A percentile compares a stretch with the other conserved stretches of the same genome.
phyloP scores from a whole-genome alignment of 139 green algal species.

The Coelastrella sp. region DNA sequence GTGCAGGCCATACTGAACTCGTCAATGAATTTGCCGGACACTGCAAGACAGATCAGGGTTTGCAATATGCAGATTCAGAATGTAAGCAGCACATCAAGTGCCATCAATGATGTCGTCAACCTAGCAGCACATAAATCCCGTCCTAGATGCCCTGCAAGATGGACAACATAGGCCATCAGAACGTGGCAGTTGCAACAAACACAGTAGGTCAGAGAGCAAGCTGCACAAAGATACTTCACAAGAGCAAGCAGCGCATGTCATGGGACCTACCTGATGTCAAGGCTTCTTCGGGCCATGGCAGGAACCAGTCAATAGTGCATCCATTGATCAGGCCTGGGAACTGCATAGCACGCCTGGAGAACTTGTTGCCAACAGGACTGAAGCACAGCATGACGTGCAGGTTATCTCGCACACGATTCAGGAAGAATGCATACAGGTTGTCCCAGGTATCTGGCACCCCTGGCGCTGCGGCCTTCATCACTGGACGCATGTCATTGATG shows the following conservation, averaged over 20 bases:
- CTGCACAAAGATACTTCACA: too few relatives aligned
- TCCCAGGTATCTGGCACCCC: slow-evolving; percentile 90
- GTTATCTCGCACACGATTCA: slow-evolving; percentile 91
- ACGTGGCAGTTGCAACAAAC: too few relatives aligned
- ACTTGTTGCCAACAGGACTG: slow-evolving; percentile 92
- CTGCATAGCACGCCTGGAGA: slow-evolving; percentile 87
- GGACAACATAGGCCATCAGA: too few relatives aligned
- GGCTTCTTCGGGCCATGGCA: slow-evolving; percentile 78
- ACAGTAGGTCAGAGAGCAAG: too few relatives aligned
- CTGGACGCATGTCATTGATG: slow-evolving; percentile 91
- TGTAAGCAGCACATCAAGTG: background rate
- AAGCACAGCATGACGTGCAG: slow-evolving; percentile 96
- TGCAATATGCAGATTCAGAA: background rate
- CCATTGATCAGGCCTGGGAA: slow-evolving; percentile 96
- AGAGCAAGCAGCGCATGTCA: background rate
- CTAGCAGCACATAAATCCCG: too few relatives aligned
- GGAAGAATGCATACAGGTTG: slow-evolving; percentile 95
- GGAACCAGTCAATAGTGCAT: slow-evolving; percentile 97
- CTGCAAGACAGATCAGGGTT: slow-evolving; percentile 46
- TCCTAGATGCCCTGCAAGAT: too few relatives aligned
- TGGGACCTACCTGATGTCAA: slow-evolving; percentile 63
- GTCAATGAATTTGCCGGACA: slow-evolving; percentile 91
- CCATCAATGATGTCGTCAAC: too few relatives aligned
- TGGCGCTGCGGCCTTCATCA: slow-evolving; percentile 77
- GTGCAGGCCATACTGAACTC: slow-evolving; percentile 89